These are phyloP conservation scores for Tricladium varicosporioides DNA, from an alignment of 2,329 filamentous ascomycete genomes.

Conservation along the genomic window DNA sequence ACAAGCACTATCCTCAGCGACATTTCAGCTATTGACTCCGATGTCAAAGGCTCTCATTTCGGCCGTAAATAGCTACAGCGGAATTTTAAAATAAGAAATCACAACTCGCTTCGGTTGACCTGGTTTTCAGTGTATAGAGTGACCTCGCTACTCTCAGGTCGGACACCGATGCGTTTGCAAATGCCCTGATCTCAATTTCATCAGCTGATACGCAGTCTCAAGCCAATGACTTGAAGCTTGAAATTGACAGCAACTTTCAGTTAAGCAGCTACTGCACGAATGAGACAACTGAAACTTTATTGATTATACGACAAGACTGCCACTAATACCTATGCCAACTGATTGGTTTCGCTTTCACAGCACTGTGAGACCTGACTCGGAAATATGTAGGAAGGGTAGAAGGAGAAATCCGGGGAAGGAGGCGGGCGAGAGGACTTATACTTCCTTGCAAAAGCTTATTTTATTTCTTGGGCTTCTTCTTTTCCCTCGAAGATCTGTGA, in stretches of 20 bases:
- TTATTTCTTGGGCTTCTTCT: too few species aligned
- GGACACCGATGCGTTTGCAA: conserved; percentile 3
- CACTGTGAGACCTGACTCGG: background rate
- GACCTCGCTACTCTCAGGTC: conserved; percentile 4
- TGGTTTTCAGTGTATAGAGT: background rate
- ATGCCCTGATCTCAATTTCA: conserved; percentile 17
- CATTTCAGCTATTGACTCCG: conserved; percentile 41
- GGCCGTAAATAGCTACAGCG: conserved; percentile 39
- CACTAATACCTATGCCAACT: conserved; percentile 3
- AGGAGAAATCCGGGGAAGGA: too few species aligned
- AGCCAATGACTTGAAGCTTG: conserved; percentile 1
- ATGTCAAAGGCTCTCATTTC: conserved; percentile 46
- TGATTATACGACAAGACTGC: background rate
- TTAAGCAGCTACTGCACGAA: background rate
- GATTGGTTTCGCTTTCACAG: background rate
- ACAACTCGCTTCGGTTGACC: background rate
- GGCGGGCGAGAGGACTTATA: too few species aligned
- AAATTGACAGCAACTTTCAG: conserved; percentile 11
- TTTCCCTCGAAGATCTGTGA: too few species aligned
- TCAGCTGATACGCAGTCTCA: conserved; percentile 10
- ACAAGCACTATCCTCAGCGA: conserved; percentile 11
- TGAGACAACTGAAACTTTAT: too few species aligned
- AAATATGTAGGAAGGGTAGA: too few species aligned
- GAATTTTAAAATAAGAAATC: conserved; percentile 1
- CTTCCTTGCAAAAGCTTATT: too few species aligned